These are phyloP conservation scores for Trichoderma brevicompactum DNA, from an alignment of 2,329 filamentous ascomycete genomes.

Conservation along the genomic window DNA sequence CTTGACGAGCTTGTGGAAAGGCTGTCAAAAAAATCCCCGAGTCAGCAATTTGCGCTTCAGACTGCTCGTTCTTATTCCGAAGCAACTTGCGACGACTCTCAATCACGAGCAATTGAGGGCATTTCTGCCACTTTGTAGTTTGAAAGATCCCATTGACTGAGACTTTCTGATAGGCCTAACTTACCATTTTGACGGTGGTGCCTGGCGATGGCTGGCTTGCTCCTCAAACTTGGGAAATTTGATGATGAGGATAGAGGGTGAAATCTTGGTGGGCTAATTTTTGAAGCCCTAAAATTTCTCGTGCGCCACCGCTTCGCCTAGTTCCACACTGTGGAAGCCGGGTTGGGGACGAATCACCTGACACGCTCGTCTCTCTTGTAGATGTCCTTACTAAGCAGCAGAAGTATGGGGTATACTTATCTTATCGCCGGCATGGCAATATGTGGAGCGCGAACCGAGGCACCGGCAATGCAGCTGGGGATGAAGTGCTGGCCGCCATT, in stretches of 20 bases:
- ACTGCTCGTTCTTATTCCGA: conserved; percentile 70
- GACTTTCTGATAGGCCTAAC: conserved; percentile 52
- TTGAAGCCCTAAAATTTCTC: conserved; percentile 47
- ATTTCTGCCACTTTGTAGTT: conserved; percentile 49
- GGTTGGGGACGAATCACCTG: conserved; percentile 50
- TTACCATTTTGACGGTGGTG: conserved; percentile 71
- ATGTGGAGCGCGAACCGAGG: conserved; percentile 30
- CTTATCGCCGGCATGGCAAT: conserved; percentile 9
- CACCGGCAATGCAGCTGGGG: conserved; percentile 17
- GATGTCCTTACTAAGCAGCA: conserved; percentile 1
- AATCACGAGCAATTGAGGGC: conserved; percentile 46
- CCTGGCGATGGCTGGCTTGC: conserved; percentile 51
- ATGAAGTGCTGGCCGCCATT: conserved; percentile 4
- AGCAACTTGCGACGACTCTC: conserved; percentile 97
- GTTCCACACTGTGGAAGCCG: conserved; percentile 33
- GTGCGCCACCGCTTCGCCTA: conserved; percentile 34
- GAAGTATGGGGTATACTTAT: conserved; percentile 16
- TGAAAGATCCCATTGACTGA: conserved; percentile 29
- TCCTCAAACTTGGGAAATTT: conserved; percentile 41
- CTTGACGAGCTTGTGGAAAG: conserved; percentile 95
- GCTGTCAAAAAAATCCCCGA: conserved; percentile 71
- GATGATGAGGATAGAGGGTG: conserved; percentile 39
- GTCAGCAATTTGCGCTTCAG: conserved; percentile 99
- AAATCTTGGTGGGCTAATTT: conserved; percentile 49
- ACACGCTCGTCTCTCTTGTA: not conserved